These are phyloP conservation scores for Mycogone perniciosa DNA, from an alignment of 2,329 filamentous ascomycete species.

Conservation along the genomic window DNA sequence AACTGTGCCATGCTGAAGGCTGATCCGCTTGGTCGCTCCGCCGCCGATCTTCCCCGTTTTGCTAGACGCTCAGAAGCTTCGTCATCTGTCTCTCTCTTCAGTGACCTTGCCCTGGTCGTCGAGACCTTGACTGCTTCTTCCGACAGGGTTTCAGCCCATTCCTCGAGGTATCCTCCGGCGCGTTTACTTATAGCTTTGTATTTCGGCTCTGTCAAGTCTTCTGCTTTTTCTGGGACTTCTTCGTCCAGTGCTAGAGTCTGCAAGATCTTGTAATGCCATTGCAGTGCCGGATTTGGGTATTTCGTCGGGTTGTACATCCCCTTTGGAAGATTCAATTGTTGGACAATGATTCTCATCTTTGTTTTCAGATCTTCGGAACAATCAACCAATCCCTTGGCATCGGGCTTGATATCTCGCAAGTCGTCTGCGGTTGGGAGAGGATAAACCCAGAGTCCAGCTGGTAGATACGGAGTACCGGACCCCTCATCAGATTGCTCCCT, in stretches of 20 bases:
- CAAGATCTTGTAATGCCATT: slow-evolving; percentile 96
- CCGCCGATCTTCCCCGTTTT: slow-evolving; percentile 39
- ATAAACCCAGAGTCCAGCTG: slow-evolving; percentile 82
- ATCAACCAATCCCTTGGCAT: slow-evolving; percentile 41
- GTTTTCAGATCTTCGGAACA: slow-evolving; percentile 65
- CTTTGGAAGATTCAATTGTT: slow-evolving; percentile 83
- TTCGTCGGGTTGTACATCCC: slow-evolving; percentile 75
- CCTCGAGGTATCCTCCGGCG: slow-evolving; percentile 68
- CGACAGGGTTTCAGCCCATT: slow-evolving; percentile 68
- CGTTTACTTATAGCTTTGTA: slow-evolving; percentile 86
- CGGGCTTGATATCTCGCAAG: slow-evolving; percentile 66
- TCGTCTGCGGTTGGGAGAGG: slow-evolving; percentile 88
- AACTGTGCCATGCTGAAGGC: slow-evolving; percentile 41
- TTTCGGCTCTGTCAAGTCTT: slow-evolving; percentile 77
- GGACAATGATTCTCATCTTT: slow-evolving; percentile 73
- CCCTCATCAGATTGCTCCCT: slow-evolving; percentile 57
- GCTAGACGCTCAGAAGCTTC: slow-evolving; percentile 34
- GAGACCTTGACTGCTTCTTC: slow-evolving; percentile 39
- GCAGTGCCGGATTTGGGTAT: slow-evolving; percentile 86
- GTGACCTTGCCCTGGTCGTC: slow-evolving; percentile 28
- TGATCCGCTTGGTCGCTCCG: slow-evolving; percentile 28
- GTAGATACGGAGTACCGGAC: slow-evolving; percentile 62
- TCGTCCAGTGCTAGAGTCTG: slow-evolving; percentile 90
- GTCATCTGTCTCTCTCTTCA: slow-evolving; percentile 47
- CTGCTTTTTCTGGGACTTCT: slow-evolving; percentile 66